Conservation (phyloP, 805 yeast species). For the Teunomyces pallodes region DNA sequence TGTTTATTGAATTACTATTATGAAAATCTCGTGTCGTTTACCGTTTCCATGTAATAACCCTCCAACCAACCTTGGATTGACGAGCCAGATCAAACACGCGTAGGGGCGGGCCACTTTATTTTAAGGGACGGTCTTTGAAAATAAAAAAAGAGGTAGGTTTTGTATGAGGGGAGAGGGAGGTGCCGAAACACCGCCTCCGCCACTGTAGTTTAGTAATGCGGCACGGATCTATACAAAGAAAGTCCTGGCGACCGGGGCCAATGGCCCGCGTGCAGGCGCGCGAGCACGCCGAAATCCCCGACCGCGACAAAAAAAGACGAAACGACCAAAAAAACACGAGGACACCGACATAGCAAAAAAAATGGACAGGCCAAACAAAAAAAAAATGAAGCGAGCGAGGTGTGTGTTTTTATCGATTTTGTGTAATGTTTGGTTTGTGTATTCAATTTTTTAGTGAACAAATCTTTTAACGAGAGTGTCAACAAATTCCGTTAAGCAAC, state of each 20-base stretch:
- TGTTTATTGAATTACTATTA: slow-evolving; percentile 1
- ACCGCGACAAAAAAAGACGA: not conserved
- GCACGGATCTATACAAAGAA: not conserved
- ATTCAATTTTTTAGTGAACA: not conserved
- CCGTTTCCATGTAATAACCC: not conserved
- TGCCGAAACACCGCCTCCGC: not conserved
- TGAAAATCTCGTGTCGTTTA: not conserved
- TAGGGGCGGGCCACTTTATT: no score
- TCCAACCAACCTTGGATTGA: no score
- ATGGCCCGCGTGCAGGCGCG: no score
- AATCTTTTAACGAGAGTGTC: not conserved
- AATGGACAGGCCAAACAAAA: not conserved
- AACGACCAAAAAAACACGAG: not conserved
- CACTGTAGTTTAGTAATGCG: not conserved
- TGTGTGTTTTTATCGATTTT: not conserved
- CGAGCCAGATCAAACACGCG: no score
- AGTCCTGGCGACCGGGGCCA: no score
- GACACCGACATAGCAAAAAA: not conserved
- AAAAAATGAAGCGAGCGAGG: not conserved
- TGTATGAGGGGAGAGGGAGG: not conserved
- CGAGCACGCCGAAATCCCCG: no score
- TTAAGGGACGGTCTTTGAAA: no score
- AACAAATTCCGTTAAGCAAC: not conserved
- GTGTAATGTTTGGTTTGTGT: slow-evolving; percentile 1
- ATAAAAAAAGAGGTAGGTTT: no score